Conservation (phyloP, 495 filamentous ascomycete genomes). For the Penicillium steckii region DNA sequence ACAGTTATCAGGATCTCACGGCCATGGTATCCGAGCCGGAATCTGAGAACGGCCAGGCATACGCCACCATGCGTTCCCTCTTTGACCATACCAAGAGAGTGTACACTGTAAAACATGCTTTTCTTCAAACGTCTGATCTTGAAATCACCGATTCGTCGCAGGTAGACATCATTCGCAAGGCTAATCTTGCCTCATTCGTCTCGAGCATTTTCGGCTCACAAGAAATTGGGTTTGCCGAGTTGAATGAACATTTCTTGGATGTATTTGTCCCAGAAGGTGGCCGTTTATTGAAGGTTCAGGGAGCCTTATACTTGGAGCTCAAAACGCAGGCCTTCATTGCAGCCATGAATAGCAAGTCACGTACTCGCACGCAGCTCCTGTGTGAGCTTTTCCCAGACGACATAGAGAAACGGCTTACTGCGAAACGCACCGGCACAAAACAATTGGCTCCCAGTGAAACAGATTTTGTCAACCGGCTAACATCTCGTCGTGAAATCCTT, state of each 20-base stretch:
- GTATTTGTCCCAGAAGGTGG: conserved; percentile 79
- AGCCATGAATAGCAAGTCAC: conserved; percentile 62
- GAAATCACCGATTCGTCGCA: conserved; percentile 67
- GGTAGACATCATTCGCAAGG: conserved; percentile 75
- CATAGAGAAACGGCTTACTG: conserved; percentile 62
- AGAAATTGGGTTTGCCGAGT: conserved; percentile 77
- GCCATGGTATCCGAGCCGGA: conserved; percentile 69
- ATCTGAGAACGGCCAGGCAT: conserved; percentile 78
- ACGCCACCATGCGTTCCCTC: conserved; percentile 71
- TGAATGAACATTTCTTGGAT: conserved; percentile 81
- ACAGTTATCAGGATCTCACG: conserved; percentile 69
- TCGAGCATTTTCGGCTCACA: conserved; percentile 79
- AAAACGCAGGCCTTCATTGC: conserved; percentile 87
- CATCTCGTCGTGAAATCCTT: conserved; percentile 65
- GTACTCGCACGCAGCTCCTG: conserved; percentile 63
- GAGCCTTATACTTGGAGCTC: conserved; percentile 72
- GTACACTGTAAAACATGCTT: conserved; percentile 67
- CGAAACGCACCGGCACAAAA: conserved; percentile 61
- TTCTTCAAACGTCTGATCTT: conserved; percentile 70
- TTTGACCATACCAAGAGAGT: conserved; percentile 80
- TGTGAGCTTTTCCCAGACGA: conserved; percentile 72
- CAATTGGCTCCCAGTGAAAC: conserved; percentile 68
- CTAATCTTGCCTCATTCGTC: conserved; percentile 84
- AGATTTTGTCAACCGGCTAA: conserved; percentile 67
- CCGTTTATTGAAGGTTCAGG: conserved; percentile 68